Base-by-base conservation (phyloP, 257 asterid species). In the Solanum pimpinellifolium region DNA sequence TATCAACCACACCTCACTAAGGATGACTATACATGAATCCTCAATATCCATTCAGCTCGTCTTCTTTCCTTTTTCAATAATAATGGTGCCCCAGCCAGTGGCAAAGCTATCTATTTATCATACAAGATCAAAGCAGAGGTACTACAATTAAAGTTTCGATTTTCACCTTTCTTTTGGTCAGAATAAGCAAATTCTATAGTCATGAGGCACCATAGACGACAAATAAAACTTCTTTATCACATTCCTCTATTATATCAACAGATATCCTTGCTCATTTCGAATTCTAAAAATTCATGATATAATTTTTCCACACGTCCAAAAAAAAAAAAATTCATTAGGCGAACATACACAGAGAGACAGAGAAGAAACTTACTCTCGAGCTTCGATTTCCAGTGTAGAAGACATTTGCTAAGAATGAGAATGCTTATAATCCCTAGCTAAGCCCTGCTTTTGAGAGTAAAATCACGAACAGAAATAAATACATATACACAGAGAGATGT, bases 321-420 rank as follows among this genome's bases (percentile, higher is more conserved):
- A 8, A 9, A 15, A 47, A 72, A 21, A 68, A 5, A 35, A 37
- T 3, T 6, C 23, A 21, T 25, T 9, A 44, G 20, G 25, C 23
- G 35, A 37, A 84, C 25, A 39, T 5, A 74, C 44, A 35, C 2
- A 46, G 59, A 47, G n/a, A 29, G 0, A 14, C 23, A 29, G 83
- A 56, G 75, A 78, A 25, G 25, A 41, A 75, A 65, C 95, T 90
- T 96, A 96, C 99, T 96, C 99, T 89, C 94, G 95, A 88, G 99
- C 98, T 92, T 96, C 99, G 89, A 96, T 96, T 92, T 95, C 98
- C 74, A 95, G 99, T 37, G 99, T 94, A 52, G 99, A 96, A 90
- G 99, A 93, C 99, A 96, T 96, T 96, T 88, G 92, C 88, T 86
- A 37, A 20, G 37, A 37, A 89, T 49, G 83, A 87, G 62, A 70